A percentile compares a stretch with the other conserved stretches of the same genome.
These are phyloP conservation scores for Cladosporium colombiae DNA, from an alignment of 2,329 filamentous ascomycete species.

Conservation along the genomic window DNA sequence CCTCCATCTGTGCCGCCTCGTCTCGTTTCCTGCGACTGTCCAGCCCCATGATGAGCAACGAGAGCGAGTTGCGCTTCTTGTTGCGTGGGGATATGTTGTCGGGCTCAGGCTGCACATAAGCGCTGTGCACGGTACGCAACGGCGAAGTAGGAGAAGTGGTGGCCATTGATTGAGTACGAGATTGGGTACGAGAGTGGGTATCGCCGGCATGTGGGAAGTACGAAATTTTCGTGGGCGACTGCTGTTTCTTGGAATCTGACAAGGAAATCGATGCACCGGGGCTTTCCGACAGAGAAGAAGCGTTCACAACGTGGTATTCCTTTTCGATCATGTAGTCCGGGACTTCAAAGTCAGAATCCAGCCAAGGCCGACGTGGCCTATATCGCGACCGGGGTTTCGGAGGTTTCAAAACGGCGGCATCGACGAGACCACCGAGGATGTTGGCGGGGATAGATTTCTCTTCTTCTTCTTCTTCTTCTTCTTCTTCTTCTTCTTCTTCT, in stretches of 20 bases:
- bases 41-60: slow-evolving; percentile 1
- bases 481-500: background rate
- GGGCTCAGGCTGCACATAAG: background rate
- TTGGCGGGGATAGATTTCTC: background rate
- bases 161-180: background rate
- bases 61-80: slow-evolving; percentile 7
- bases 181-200: background rate
- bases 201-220: background rate
- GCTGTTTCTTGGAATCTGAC: background rate
- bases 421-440: slow-evolving; percentile 12
- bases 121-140: background rate
- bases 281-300: background rate
- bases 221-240: background rate
- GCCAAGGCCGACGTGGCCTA: background rate
- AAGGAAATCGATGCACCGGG: background rate
- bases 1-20: slow-evolving; percentile 20
- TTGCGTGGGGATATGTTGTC: background rate
- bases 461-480: slow-evolving; percentile 8
- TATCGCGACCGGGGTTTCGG: background rate
- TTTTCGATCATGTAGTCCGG: background rate
- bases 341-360: background rate
- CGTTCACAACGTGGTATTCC: slow-evolving; percentile 1
- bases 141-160: background rate
- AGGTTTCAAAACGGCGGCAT: background rate
- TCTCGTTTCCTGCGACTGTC: background rate